phyloP scores from a whole-genome alignment of 495 filamentous ascomycete genomes.

The Margaritispora aquatica region DNA sequence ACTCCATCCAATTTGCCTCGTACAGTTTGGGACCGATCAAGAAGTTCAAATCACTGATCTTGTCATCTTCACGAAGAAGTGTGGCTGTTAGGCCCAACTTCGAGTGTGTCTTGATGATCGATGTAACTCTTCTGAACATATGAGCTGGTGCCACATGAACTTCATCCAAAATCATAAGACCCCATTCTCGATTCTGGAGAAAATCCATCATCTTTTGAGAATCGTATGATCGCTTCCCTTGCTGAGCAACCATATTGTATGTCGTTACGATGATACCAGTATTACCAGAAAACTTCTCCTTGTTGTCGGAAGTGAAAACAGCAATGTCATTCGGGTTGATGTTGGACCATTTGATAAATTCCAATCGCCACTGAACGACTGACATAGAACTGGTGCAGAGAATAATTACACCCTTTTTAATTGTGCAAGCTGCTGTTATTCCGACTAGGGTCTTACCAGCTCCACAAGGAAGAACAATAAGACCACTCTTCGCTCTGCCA shows the following conservation, averaged over 20 bases:
- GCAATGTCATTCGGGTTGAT: constrained; percentile 91
- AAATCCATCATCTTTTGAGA: constrained; percentile 98
- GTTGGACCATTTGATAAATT: constrained; percentile 97
- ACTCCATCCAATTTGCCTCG: constrained; percentile 99
- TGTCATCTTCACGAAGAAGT: constrained; percentile 92
- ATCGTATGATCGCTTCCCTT: constrained; percentile 79
- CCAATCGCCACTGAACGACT: constrained; percentile 91
- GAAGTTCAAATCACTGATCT: constrained; percentile 96
- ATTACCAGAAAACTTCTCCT: constrained; percentile 79
- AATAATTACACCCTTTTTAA: constrained; percentile 92
- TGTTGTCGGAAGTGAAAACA: constrained; percentile 91
- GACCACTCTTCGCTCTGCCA: constrained; percentile 90
- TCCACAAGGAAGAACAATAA: constrained; percentile 95
- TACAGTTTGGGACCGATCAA: constrained; percentile 96
- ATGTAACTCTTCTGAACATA: constrained; percentile 91
- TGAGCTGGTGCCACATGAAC: constrained; percentile 96
- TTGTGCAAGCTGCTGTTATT: constrained; percentile 93
- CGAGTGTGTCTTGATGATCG: constrained; percentile 84
- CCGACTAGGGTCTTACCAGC: constrained; percentile 97
- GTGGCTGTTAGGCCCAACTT: constrained; percentile 98
- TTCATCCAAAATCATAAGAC: constrained; percentile 95
- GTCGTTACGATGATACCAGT: constrained; percentile 96
- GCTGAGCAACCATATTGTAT: constrained; percentile 96
- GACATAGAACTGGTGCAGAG: constrained; percentile 98
- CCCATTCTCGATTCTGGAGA: constrained; percentile 87